Conservation (phyloP, 495 filamentous ascomycete genomes). For the Niebla homalea region DNA sequence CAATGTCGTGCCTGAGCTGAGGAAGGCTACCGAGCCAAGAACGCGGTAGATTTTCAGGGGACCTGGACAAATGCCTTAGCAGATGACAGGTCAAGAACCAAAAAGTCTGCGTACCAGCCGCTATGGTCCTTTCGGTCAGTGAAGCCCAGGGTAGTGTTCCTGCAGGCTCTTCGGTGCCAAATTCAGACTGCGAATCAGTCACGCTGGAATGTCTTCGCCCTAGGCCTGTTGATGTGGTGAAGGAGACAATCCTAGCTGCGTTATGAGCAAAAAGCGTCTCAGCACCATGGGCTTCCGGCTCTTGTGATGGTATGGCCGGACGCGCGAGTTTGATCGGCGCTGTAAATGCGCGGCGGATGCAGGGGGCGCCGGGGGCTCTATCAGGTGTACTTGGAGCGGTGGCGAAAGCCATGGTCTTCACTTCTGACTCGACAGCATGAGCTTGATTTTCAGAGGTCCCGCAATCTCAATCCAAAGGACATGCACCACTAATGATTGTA, state of each 20-base stretch:
- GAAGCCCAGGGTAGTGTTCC: constrained; percentile 60
- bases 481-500: neutral
- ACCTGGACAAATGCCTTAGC: constrained; percentile 31
- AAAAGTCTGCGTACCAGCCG: constrained; percentile 41
- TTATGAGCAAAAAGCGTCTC: constrained; percentile 28
- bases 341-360: constrained; percentile 45
- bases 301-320: neutral
- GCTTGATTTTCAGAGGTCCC: neutral
- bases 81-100: neutral
- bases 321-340: constrained; percentile 32
- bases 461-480: neutral
- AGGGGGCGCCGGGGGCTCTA: constrained; percentile 23
- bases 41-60: constrained; percentile 69
- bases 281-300: constrained; percentile 23
- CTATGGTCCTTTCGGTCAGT: constrained; percentile 66
- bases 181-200: constrained; percentile 10
- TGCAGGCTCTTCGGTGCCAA: constrained; percentile 10
- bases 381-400: constrained; percentile 25
- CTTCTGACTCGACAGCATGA: neutral
- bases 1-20: constrained; percentile 67
- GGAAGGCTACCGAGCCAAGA: constrained; percentile 67
- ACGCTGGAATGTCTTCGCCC: constrained; percentile 15
- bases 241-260: constrained; percentile 31
- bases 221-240: constrained; percentile 18
- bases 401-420: constrained; percentile 10